phyloP scores from a whole-genome alignment of 139 green algal species.

The Marvania coccoides region DNA sequence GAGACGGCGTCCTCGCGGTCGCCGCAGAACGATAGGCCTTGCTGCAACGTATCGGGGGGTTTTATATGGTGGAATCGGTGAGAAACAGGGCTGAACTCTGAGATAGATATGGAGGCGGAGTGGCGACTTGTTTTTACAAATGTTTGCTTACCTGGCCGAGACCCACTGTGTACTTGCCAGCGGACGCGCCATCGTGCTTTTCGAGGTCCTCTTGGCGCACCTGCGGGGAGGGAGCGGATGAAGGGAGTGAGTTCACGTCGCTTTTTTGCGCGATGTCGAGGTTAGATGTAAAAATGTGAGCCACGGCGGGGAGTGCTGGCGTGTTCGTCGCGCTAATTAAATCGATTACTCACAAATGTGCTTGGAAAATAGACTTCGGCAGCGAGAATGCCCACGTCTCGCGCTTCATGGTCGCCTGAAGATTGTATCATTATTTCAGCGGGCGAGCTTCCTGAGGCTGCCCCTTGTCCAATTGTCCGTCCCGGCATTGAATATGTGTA shows the following conservation, averaged over 20 bases:
- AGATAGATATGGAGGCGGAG: background rate
- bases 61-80: background rate
- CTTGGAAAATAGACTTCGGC: constrained; percentile 67
- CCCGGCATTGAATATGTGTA: too few relatives aligned
- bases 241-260: background rate
- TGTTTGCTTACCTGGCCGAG: constrained; percentile 60
- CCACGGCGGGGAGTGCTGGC: background rate
- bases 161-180: constrained; percentile 81
- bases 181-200: constrained; percentile 41
- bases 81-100: background rate
- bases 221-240: constrained; percentile 2
- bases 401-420: background rate
- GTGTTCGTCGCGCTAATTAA: background rate
- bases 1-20: constrained; percentile 74
- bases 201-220: constrained; percentile 65
- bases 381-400: constrained; percentile 56
- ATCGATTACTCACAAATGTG: constrained; percentile 24
- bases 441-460: too few relatives aligned
- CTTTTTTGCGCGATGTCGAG: background rate
- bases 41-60: constrained; percentile 21
- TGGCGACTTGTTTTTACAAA: background rate
- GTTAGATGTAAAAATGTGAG: background rate
- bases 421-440: too few relatives aligned
- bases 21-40: constrained; percentile 51
- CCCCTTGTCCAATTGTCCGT: too few relatives aligned